Conservation (phyloP, 306 rosid species). For the Glycyrrhiza uralensis region DNA sequence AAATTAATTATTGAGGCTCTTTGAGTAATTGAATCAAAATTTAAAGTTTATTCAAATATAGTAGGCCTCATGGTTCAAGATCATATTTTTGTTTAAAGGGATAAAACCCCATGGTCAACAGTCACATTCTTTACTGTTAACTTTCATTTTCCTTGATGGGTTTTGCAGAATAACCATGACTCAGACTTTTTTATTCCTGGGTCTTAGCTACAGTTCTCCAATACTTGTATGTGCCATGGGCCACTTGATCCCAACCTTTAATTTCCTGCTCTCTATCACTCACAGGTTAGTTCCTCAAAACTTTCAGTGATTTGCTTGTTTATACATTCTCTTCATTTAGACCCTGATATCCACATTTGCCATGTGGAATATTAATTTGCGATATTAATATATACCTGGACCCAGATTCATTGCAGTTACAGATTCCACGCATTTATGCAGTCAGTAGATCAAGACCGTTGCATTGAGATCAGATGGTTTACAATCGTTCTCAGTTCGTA, state of each 20-base stretch:
- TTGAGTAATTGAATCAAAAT: not conserved
- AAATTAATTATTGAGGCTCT: not conserved
- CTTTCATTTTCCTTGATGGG: not conserved
- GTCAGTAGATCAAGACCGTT: too few species aligned
- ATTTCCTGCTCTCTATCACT: constrained; percentile 49
- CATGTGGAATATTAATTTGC: not conserved
- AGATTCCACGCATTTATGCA: too few species aligned
- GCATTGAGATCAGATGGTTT: too few species aligned
- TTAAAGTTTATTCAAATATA: not conserved
- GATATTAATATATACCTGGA: not conserved
- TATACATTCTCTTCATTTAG: not conserved
- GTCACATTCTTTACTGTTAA: not conserved
- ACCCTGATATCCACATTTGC: not conserved
- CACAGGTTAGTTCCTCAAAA: constrained; percentile 47
- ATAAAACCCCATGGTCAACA: not conserved
- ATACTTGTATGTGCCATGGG: constrained; percentile 77
- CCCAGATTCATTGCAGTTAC: too few species aligned
- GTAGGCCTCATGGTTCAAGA: not conserved
- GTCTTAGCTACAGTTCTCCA: constrained; percentile 74
- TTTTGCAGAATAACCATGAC: constrained; percentile 61
- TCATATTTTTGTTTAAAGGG: not conserved
- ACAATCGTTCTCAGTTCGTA: too few species aligned
- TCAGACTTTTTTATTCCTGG: constrained; percentile 58
- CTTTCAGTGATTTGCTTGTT: not conserved
- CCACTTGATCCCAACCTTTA: constrained; percentile 59